Evolutionary conservation across 2,329 filamentous ascomycete species (phyloP).

Genomic region (Botryotinia convoluta): DNA sequence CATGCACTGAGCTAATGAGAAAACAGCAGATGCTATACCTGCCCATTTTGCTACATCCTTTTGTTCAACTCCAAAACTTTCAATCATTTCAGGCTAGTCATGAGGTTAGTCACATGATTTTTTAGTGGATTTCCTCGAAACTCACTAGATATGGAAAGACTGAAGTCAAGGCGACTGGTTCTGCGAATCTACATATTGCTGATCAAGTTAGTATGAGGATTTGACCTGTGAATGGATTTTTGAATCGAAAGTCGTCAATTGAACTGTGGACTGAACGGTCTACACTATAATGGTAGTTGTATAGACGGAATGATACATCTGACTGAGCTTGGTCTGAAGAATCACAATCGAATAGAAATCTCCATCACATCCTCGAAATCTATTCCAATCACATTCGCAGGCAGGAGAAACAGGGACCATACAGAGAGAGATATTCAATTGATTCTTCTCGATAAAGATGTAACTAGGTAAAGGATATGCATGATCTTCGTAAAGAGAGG

Average conservation of each 20-base stretch:
- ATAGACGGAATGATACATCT: background rate
- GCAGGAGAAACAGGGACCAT: background rate
- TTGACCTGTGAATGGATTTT: background rate
- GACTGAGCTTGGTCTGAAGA: background rate
- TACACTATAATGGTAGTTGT: background rate
- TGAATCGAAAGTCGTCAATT: background rate
- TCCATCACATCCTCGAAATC: background rate
- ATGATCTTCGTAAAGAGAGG: background rate
- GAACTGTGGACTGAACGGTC: background rate
- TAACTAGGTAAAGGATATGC: background rate
- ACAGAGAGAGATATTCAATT: background rate
- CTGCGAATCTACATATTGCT: slow-evolving; percentile 77
- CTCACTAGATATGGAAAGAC: slow-evolving; percentile 45
- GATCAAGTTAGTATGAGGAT: slow-evolving; percentile 15
- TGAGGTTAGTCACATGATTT: slow-evolving; percentile 25
- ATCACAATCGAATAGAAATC: background rate
- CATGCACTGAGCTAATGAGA: slow-evolving; percentile 68
- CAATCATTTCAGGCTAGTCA: slow-evolving; percentile 77
- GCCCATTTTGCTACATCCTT: slow-evolving; percentile 77
- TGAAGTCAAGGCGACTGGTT: slow-evolving; percentile 66
- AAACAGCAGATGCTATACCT: slow-evolving; percentile 69
- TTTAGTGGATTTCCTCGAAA: background rate
- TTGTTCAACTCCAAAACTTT: slow-evolving; percentile 68
- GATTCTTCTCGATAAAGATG: background rate
- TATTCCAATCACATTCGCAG: slow-evolving; percentile 10